Base-by-base conservation (phyloP, 768 basidiomycete species). In the Phallus indusiatus region DNA sequence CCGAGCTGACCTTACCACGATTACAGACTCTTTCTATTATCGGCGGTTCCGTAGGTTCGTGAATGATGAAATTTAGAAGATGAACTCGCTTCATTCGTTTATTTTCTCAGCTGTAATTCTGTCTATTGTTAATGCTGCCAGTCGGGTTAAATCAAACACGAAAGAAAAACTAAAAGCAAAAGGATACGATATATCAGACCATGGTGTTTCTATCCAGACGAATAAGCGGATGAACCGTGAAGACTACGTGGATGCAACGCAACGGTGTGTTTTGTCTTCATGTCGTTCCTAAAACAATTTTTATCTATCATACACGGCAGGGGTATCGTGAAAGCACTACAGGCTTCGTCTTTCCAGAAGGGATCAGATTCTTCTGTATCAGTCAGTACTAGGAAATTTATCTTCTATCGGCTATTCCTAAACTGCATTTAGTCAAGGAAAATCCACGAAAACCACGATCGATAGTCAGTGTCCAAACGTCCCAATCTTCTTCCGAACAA, bases 191-290 rank as follows among this genome's bases (percentile, higher is more conserved):
- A 69, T 88, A 50, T 82, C 84, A 0, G 69, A 74, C n/a, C 72
- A 73, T 3, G 87, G 87, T 3, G 74, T 88, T 12, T 78, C 84
- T 0, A 74, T 89, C 47, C 86, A 85, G 70, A 88, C 85, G 1
- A 68, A 75, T 20, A 78, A 76, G 60, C 75, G 77, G 6, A 77
- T 84, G 62, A 81, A 81, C 61, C 74, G 83, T 46, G 81, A 85
- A 55, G 76, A 79, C 47, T 88, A 88, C 61, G 72, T 88, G 2
- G 85, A 88, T 65, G 84, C 85, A 7, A 88, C 86, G 16, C 87
- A 88, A 66, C 73, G 86, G 86, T 86, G 58, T 62, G 74, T 14
- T 28, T 28, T 2, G 5, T 2, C n/a, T 42, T 10, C n/a, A 42
- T 42, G n/a, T 11, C 12, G 8, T 28, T 47, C 2, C 42, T 42